phyloP scores from a whole-genome alignment of 495 filamentous ascomycete genomes.

The Annulohypoxylon moriforme region DNA sequence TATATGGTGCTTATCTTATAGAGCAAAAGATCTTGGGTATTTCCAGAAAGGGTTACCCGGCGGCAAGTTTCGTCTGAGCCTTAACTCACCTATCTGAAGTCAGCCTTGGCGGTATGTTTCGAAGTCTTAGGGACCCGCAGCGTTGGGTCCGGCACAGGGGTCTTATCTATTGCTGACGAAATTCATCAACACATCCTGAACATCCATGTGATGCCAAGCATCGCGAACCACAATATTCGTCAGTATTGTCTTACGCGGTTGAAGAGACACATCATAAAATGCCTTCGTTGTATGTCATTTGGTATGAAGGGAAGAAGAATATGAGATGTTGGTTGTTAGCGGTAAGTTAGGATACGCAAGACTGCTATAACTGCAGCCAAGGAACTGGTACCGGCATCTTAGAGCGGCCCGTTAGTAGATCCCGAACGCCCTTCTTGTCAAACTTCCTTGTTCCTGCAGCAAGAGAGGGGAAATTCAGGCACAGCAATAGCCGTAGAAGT shows the following conservation, averaged over 20 bases:
- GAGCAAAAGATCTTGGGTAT: constrained; percentile 22
- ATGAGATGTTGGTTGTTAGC: not conserved
- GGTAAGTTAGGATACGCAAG: not conserved
- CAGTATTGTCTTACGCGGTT: not conserved
- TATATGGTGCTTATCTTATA: constrained; percentile 31
- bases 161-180: constrained; percentile 8
- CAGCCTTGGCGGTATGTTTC: constrained; percentile 8
- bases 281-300: not conserved
- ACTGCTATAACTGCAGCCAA: constrained; percentile 7
- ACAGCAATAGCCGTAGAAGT: not conserved
- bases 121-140: constrained; percentile 17
- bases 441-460: not conserved
- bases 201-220: constrained; percentile 13
- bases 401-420: constrained; percentile 18
- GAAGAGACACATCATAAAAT: not conserved
- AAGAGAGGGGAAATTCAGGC: not conserved
- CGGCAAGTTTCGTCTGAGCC: constrained; percentile 32
- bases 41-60: constrained; percentile 28
- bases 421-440: constrained; percentile 18
- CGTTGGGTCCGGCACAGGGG: constrained; percentile 19
- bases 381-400: not conserved
- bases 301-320: not conserved
- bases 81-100: constrained; percentile 11
- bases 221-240: constrained; percentile 7
- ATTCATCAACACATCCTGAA: not conserved